Base-by-base conservation (phyloP, 768 basidiomycete species). In the Candolleomyces aberdarensis region DNA sequence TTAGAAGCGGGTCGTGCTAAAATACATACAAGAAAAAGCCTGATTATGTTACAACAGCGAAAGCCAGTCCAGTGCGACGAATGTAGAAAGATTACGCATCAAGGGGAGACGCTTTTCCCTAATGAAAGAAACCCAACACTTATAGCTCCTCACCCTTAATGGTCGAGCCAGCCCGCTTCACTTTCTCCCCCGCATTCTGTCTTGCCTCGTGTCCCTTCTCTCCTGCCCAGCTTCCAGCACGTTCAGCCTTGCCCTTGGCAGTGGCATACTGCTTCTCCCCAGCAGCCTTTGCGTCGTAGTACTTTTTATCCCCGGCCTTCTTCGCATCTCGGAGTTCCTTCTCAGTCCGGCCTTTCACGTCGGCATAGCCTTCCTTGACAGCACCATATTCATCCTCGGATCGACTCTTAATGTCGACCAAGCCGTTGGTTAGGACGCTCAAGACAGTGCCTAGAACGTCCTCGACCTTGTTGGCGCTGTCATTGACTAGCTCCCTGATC, bases 391-490 rank as follows among this genome's bases (percentile, higher is more conserved):
- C 44, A 11, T 52, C 32, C 20, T 31, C 31, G 9, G 52, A 56
- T 4, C n/a, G 36, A 3, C 29, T 43, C 56, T 47, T 56, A 36
- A 48, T 36, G 31, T 61, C 60, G 9, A 61, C 26, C 31, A 15
- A 50, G 1, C 69, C 74, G 11, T 83, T 83, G 32, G 72, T 79
- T 63, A 91, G 64, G 26, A 79, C 72, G 63, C 76, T 74, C 26
- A 78, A 71, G 19, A 85, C 72, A 50, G 74, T 72, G 55, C 74
- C 73, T n/a, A 96, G 72, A 67, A 85, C 88, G 57, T 92, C 92
- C 72, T 96, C 93, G 3, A 86, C 88, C 43, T 83, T 85, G 62
- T 85, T 85, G 26, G 92, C 84, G 43, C 89, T 85, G 19, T 76
- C 79, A 59, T 86, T 80, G 49, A 96, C 76, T 39, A 88, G 77